Evolutionary conservation across 306 rosid genomes (phyloP), one percentile per base, ranked within the genome.

Genomic region (Rosa persica): DNA sequence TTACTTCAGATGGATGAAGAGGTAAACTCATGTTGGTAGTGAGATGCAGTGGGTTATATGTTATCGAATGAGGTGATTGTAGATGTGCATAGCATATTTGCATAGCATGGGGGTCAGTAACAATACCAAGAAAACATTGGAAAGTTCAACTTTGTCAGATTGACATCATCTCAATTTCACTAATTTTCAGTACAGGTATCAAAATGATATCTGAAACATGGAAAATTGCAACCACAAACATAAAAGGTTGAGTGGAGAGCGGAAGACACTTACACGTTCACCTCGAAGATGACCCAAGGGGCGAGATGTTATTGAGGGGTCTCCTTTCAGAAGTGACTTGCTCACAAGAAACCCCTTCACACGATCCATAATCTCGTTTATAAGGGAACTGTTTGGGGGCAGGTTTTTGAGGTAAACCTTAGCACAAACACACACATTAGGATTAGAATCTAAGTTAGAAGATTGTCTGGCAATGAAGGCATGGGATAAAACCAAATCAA

Each of bases 261-360:
- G 70, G 62, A 40, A 20, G 42, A 78, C 77, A 79, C 95, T 78
- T 86, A 95, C 98, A 75, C 83, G 90, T 73, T 89, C 93, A 81
- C 96, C 90, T 38, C 77, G 92, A 81, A 88, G 91, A 81, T 80
- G 96, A 70, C 88, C 91, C 70, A 91, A 81, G 69, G 96, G 84
- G 30, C 46, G 91, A 60, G 90, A 84, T 73, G 66, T 36, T 39
- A 76, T 78, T 75, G 94, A 88, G 70, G 93, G 80, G 80, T 91
- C 98, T 80, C 94, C 98, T 81, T 91, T 91, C 42, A 95, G 81
- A 81, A 93, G 88, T 71, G 91, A 90, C 87, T 89, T 89, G 82
- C 97, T 89, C 81, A 89, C 89, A 73, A 93, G 99, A 86, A 92
- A 93, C 55, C 83, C 93, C 88, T 93, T 89, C 83, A 95, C 97